phyloP scores from a whole-genome alignment of 2,329 filamentous ascomycete species.

The Colletotrichum sojae region DNA sequence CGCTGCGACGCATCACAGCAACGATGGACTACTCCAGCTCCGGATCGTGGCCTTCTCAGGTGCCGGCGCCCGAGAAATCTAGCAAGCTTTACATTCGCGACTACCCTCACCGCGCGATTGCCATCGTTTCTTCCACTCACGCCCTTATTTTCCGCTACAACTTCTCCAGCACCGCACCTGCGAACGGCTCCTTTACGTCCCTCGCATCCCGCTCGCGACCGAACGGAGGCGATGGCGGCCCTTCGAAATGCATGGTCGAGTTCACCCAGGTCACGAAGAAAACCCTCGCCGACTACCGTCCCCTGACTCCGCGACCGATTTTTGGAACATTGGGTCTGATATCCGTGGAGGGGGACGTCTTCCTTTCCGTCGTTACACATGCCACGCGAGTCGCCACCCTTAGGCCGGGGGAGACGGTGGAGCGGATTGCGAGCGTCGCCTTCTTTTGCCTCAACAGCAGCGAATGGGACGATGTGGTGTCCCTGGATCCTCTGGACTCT shows the following conservation, averaged over 20 bases:
- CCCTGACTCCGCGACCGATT: slow-evolving; percentile 80
- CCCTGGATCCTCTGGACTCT: slow-evolving; percentile 65
- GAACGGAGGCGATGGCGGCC: slow-evolving; percentile 57
- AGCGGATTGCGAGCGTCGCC: slow-evolving; percentile 87
- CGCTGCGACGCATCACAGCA: slow-evolving; percentile 34
- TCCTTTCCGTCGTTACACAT: slow-evolving; percentile 89
- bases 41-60: slow-evolving; percentile 60
- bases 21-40: slow-evolving; percentile 66
- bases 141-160: slow-evolving; percentile 89
- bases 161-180: slow-evolving; percentile 69
- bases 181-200: slow-evolving; percentile 72
- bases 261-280: slow-evolving; percentile 77
- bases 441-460: slow-evolving; percentile 93
- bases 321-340: slow-evolving; percentile 92
- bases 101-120: slow-evolving; percentile 88
- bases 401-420: slow-evolving; percentile 88
- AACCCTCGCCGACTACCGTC: slow-evolving; percentile 82
- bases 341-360: slow-evolving; percentile 86
- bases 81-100: slow-evolving; percentile 89
- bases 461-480: slow-evolving; percentile 85
- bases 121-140: slow-evolving; percentile 83
- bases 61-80: slow-evolving; percentile 69
- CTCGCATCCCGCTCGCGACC: slow-evolving; percentile 62
- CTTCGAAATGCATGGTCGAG: slow-evolving; percentile 87
- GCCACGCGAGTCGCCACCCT: slow-evolving; percentile 85